Base-by-base conservation (phyloP, 1,284 basidiomycete genomes). In the Pulveroboletus sp. region DNA sequence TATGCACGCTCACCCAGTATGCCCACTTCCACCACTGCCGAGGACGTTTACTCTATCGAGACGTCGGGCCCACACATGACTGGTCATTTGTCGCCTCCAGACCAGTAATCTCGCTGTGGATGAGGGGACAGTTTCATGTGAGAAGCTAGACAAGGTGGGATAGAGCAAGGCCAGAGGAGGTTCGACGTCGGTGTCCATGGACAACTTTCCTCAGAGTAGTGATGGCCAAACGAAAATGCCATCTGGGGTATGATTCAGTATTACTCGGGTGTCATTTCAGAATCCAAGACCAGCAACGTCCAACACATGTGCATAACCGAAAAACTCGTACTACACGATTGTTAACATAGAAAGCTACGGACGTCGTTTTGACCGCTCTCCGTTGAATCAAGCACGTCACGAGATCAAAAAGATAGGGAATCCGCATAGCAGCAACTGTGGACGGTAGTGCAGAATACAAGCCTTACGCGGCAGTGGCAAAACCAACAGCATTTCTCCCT, bases 401-500 rank as follows among this genome's bases (percentile, higher is more conserved):
- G 51, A 37, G 32, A 29, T 43, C 49, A 44, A 51, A 29, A 6
- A 6, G 40, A n/a, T 16, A 52, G 21, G 46, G 48, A 53, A 61
- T 65, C 50, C 50, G 47, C 55, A 42, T 9, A 5, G 32, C n/a
- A 49, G 42, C 10, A 43, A 26, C 21, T 21, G n/a, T 43, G 33
- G 21, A 48, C 11, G 10, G 1, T 21, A 42, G 26, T 24, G 39
- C 32, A 19, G 19, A 26, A n/a, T 21, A 36, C 11, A 32, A 32
- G 16, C 19, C 46, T 69, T 44, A 73, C 17, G 42, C 58, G 32
- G 69, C 52, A 6, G 17, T 40, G 35, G 94, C 94, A 65, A 97
- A 95, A 52, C 94, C 95, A 62, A 97, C 91, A 50, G 93, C 93
- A 71, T 95, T 69, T 61, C 77, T 79, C 47, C 85, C 91, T 48